Evolutionary conservation across 805 yeast genomes (phyloP), one percentile per base, ranked within the genome.

Genomic region (Nakazawaea ambrosiae): DNA sequence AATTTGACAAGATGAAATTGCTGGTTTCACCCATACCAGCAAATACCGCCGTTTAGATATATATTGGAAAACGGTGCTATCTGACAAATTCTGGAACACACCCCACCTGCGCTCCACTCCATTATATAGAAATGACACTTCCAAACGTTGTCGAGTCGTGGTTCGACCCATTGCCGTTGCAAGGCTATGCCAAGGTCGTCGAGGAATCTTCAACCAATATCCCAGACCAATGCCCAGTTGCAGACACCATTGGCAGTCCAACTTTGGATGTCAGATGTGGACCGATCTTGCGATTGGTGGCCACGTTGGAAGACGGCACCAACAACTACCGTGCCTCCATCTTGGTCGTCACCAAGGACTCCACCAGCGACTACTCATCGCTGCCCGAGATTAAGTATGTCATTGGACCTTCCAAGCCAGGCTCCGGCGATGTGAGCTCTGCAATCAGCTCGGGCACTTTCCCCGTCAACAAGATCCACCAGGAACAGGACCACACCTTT

Each of bases 251-350:
- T 20, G 61, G 61, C 1, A 31, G 31, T 4, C 61, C 67, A 2
- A 31, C 49, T 6, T 39, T 66, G n/a, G 67, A 70, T 27, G 63
- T 79, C 16, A 61, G 67, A 34, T 78, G 85, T 53, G 97, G 97
- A 2, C 97, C 97, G 0, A 63, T 80, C 22, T 58, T 89, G 34
- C 66, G 92, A 40, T 70, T 81, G 33, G 60, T 76, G 41, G 88
- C 81, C 5, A 73, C 81, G 33, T 87, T 83, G 45, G 60, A 67
- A 11, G 60, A 63, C 3, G 55, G 61, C 3, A 33, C 60, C 6
- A 46, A 54, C 20, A 62, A 71, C 30, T 89, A 87, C 61, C 58
- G 88, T 20, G 96, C 81, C 3, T 63, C 84, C 2, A 63, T 86
- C 17, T 46, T 86, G 56, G 53, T 89, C 20, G 88, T 88, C 2